These are phyloP conservation scores for Aspergillus bombycis DNA, from an alignment of 2,329 filamentous ascomycete species.

Conservation along the genomic window DNA sequence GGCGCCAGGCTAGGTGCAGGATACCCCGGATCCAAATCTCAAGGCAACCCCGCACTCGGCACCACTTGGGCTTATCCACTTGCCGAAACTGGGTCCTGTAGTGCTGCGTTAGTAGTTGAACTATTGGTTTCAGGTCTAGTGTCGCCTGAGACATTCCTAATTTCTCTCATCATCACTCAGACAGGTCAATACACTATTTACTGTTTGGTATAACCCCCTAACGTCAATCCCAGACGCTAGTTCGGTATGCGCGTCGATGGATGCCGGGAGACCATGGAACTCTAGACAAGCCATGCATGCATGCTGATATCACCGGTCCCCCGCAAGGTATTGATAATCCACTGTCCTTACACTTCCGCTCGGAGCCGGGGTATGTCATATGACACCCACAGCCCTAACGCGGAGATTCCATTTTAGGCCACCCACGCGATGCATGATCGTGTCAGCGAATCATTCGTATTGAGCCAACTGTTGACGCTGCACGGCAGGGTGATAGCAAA, in stretches of 20 bases:
- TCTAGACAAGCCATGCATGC: background rate
- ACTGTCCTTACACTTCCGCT: background rate
- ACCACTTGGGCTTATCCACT: background rate
- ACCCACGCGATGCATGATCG: background rate
- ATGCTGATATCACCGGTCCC: background rate
- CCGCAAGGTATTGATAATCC: background rate
- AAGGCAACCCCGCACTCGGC: background rate
- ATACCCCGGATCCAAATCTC: background rate
- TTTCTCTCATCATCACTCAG: too few species aligned
- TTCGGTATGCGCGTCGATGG: background rate
- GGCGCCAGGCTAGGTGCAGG: background rate
- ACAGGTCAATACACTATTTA: too few species aligned
- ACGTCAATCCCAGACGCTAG: background rate
- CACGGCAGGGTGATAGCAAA: too few species aligned
- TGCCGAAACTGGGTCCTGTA: too few species aligned
- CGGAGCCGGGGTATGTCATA: background rate
- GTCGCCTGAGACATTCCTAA: too few species aligned
- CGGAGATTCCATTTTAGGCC: background rate
- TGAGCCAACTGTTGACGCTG: too few species aligned
- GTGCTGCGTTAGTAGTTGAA: too few species aligned
- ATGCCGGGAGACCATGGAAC: background rate
- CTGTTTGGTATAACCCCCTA: background rate
- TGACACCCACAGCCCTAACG: background rate
- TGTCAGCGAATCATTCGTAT: too few species aligned
- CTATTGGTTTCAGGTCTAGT: too few species aligned